Percentiles rank a stretch among this genome's conserved stretches.
Conservation (phyloP, 495 filamentous ascomycete species). For the Mytilinidion resinicola region DNA sequence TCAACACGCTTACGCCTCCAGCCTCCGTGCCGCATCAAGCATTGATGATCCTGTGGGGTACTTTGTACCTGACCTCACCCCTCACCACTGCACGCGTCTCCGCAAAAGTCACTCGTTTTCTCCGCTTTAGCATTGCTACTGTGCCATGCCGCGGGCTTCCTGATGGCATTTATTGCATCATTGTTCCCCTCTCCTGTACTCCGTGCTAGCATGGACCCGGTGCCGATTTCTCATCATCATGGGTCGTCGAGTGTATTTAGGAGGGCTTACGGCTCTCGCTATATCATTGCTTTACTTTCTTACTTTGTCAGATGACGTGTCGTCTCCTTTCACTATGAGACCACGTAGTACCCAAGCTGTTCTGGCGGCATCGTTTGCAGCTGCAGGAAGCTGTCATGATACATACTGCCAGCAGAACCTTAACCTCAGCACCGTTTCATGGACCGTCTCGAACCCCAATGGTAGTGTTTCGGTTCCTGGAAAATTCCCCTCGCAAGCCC, state of each 20-base stretch:
- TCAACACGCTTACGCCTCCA: too few relatives aligned
- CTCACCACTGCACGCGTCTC: too few relatives aligned
- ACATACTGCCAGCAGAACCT: slow-evolving; percentile 37
- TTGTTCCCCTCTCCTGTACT: background rate
- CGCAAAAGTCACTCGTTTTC: background rate
- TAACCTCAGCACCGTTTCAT: slow-evolving; percentile 47
- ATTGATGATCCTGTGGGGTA: background rate
- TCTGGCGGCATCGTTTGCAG: slow-evolving; percentile 8
- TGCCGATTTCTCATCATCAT: background rate
- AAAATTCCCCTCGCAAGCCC: slow-evolving; percentile 55
- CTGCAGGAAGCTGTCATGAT: slow-evolving; percentile 3
- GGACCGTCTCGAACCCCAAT: slow-evolving; percentile 50
- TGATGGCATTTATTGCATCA: background rate
- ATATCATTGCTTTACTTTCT: background rate
- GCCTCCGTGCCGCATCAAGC: background rate
- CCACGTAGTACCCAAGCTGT: slow-evolving; percentile 15
- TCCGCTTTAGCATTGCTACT: background rate
- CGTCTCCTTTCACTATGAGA: slow-evolving; percentile 1
- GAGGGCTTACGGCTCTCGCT: background rate
- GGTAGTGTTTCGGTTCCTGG: slow-evolving; percentile 51
- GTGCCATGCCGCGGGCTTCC: background rate
- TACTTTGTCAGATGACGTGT: background rate
- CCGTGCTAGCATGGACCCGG: background rate
- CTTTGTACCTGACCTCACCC: background rate
- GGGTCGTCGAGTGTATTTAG: background rate